These are phyloP conservation scores for Picea glauca DNA, from an alignment of 75 land plant genomes.

Conservation along the genomic window DNA sequence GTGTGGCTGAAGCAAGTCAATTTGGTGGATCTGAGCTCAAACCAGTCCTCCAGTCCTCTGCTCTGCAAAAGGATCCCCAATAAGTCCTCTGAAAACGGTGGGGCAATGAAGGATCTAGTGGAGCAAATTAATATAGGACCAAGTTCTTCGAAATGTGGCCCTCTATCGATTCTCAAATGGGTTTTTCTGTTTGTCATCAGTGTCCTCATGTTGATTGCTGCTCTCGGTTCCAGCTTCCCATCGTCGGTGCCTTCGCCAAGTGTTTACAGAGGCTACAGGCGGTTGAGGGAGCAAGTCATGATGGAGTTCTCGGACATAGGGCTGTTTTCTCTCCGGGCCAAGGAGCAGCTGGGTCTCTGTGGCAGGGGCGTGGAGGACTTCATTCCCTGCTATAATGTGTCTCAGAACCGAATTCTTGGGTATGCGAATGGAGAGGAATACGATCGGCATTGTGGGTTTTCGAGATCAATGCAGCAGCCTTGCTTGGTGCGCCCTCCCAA, in stretches of 20 bases:
- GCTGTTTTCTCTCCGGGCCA: constrained; percentile 29
- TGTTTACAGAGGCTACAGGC: constrained; percentile 12
- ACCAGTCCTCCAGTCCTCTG: no score
- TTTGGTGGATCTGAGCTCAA: constrained; percentile 4
- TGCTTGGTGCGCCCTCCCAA: constrained; percentile 74
- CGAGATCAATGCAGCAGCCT: constrained; percentile 17
- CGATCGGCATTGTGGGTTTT: constrained; percentile 59
- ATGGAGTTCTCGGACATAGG: constrained; percentile 43
- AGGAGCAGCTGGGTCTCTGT: constrained; percentile 46
- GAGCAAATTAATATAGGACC: neutral
- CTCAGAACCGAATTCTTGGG: constrained; percentile 40
- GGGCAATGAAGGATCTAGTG: constrained; percentile 6
- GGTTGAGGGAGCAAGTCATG: constrained; percentile 34
- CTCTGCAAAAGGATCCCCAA: neutral
- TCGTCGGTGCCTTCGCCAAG: neutral
- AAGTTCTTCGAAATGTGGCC: neutral
- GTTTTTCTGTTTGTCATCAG: neutral
- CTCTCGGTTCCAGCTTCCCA: constrained; percentile 2
- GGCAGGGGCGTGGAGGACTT: constrained; percentile 48
- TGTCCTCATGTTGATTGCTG: constrained; percentile 1
- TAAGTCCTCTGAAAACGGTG: neutral
- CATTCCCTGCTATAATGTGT: constrained; percentile 70
- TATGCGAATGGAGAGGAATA: constrained; percentile 43
- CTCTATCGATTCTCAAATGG: neutral
- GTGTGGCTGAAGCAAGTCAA: constrained; percentile 10